Evolutionary conservation across 805 yeast species (phyloP).

Genomic region (Barnettozyma populi): DNA sequence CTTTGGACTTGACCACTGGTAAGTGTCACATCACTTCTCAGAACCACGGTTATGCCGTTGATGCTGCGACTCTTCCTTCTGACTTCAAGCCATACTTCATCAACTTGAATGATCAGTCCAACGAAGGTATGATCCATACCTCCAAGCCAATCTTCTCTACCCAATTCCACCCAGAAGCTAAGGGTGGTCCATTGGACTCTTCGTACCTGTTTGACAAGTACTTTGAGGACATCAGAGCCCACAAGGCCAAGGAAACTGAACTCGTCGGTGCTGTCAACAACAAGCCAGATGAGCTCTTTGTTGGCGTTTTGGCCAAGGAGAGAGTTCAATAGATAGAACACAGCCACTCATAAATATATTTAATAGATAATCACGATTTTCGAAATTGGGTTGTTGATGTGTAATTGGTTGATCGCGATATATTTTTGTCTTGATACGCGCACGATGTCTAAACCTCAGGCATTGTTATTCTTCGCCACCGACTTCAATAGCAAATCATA

Average conservation of each 20-base stretch:
- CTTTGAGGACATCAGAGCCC: constrained; percentile 60
- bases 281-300: constrained; percentile 44
- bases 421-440: too few relatives aligned
- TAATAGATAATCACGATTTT: neutral
- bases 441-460: too few relatives aligned
- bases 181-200: constrained; percentile 97
- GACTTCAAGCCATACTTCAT: constrained; percentile 86
- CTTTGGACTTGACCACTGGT: constrained; percentile 83
- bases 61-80: constrained; percentile 63
- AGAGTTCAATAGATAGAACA: constrained; percentile 40
- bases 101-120: constrained; percentile 90
- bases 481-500: neutral
- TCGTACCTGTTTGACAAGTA: constrained; percentile 87
- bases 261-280: constrained; percentile 36
- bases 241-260: constrained; percentile 39
- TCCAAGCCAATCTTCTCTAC: constrained; percentile 89
- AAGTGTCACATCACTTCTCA: constrained; percentile 97
- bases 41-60: constrained; percentile 98
- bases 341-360: neutral
- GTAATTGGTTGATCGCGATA: too few relatives aligned
- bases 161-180: constrained; percentile 99
- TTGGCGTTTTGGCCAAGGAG: constrained; percentile 59
- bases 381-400: neutral
- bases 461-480: neutral
- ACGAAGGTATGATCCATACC: constrained; percentile 95